Evolutionary conservation across 345 rosid genomes (phyloP).

Genomic region (Clausena lansium): DNA sequence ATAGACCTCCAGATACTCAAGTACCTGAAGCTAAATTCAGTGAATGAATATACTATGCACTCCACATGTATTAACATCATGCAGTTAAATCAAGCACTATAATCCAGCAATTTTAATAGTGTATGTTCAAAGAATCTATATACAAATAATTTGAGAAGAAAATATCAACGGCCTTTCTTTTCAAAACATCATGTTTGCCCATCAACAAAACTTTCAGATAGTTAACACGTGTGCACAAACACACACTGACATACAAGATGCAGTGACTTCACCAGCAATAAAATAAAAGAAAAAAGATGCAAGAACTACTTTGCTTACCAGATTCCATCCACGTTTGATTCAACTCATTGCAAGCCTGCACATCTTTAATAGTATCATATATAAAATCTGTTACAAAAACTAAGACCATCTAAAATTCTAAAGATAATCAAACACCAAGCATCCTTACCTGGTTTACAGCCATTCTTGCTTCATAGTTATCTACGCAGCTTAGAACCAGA

Average conservation of each 20-base stretch:
- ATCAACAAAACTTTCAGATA: not conserved
- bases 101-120: not conserved
- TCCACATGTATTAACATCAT: not conserved
- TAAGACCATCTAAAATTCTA: not conserved
- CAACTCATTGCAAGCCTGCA: constrained; percentile 95
- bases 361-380: constrained; percentile 13
- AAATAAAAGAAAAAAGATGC: not conserved
- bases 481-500: constrained; percentile 96
- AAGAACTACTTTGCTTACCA: constrained; percentile 42
- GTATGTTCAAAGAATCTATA: not conserved
- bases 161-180: not conserved
- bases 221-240: no score
- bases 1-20: not conserved
- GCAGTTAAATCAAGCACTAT: constrained; percentile 1
- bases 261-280: constrained; percentile 4
- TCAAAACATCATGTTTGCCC: not conserved
- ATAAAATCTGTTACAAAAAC: not conserved
- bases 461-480: constrained; percentile 96
- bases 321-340: constrained; percentile 97
- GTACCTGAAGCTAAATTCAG: not conserved
- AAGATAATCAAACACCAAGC: not conserved
- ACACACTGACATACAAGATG: not conserved
- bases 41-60: not conserved
- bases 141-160: not conserved
- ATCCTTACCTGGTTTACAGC: constrained; percentile 89